Conservation (phyloP, 257 asterid species). For the Solanum peruvianum region DNA sequence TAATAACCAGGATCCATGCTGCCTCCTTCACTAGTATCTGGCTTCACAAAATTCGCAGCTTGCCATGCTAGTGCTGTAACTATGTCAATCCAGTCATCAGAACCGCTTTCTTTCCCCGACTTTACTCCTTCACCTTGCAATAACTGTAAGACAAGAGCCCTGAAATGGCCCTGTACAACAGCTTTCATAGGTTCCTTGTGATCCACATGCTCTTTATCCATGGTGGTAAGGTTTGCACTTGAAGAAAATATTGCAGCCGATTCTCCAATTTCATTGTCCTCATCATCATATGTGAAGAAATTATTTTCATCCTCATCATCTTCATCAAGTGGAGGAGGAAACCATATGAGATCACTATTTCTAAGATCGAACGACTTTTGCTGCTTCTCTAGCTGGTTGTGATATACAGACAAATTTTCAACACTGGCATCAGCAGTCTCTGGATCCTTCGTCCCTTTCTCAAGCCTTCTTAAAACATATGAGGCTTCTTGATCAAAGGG, state of each 20-base stretch:
- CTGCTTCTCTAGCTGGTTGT: slow-evolving; percentile 31
- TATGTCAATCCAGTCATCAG: slow-evolving; percentile 64
- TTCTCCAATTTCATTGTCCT: slow-evolving; percentile 67
- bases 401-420: slow-evolving; percentile 20
- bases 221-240: slow-evolving; percentile 16
- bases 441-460: slow-evolving; percentile 28
- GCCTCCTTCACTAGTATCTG: slow-evolving; percentile 82
- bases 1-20: slow-evolving; percentile 97
- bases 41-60: slow-evolving; percentile 83
- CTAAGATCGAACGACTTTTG: slow-evolving; percentile 48
- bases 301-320: slow-evolving; percentile 39
- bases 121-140: slow-evolving; percentile 58
- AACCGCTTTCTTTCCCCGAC: slow-evolving; percentile 22
- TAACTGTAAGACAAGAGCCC: slow-evolving; percentile 84
- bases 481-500: slow-evolving; percentile 35
- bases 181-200: slow-evolving; percentile 44
- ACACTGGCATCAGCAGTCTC: slow-evolving; percentile 23
- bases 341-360: slow-evolving; percentile 61
- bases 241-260: slow-evolving; percentile 25
- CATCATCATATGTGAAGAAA: slow-evolving; percentile 60
- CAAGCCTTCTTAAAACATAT: slow-evolving; percentile 44
- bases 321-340: slow-evolving; percentile 76
- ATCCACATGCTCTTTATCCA: slow-evolving; percentile 30
- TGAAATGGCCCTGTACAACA: slow-evolving; percentile 69
- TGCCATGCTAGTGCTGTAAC: slow-evolving; percentile 68